Base-by-base conservation (phyloP, 306 rosid species). In the Pyrus pyrifolia region DNA sequence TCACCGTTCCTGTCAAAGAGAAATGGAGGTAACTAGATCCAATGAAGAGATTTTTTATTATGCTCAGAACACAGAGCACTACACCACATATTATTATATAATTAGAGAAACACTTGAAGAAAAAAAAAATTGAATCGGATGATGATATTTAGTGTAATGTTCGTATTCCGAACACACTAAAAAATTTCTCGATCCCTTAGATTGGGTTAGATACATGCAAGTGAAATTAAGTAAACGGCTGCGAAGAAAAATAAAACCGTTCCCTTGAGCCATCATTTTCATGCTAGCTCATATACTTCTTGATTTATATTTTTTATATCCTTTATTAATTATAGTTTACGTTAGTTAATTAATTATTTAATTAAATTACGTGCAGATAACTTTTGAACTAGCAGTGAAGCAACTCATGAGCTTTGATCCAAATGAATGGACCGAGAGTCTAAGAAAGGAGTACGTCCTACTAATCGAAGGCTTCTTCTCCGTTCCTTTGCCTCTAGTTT, bases 341-440 rank as follows among this genome's bases (percentile, higher is more conserved):
- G 29, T 74, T 13, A 6, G 18, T 57, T 3, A 3, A 19, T n/a
- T 58, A 53, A 22, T 52, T n/a, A 61, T 27, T 25, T 23, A 13
- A 13, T 61, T 57, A 57, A 57, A 21, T 15, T 55, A 6, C 58
- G 30, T 62, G 85, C 81, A 95, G 99, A 95, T 95, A 75, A 95
- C 99, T 45, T 95, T 95, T 83, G 99, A 95, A 84, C 80, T 95
- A 71, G 90, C 97, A 27, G 91, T 95, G 93, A 95, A 95, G 89
- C 99, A 95, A 67, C 76, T 95, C 67, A 90, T 95, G 99, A 95
- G 99, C 82, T 90, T 90, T 80, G 99, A 95, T 81, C 99, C 97
- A 2, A 89, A 91, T 11, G 89, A 95, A 70, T 92, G 97, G 99
- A 92, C 97, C 3, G 97, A 95, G 78, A 75, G 38, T 79, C 75